Evolutionary conservation across 805 yeast species (phyloP), one percentile per base, ranked within the genome.

Genomic region (Yamadazyma takamatsuzukensis): DNA sequence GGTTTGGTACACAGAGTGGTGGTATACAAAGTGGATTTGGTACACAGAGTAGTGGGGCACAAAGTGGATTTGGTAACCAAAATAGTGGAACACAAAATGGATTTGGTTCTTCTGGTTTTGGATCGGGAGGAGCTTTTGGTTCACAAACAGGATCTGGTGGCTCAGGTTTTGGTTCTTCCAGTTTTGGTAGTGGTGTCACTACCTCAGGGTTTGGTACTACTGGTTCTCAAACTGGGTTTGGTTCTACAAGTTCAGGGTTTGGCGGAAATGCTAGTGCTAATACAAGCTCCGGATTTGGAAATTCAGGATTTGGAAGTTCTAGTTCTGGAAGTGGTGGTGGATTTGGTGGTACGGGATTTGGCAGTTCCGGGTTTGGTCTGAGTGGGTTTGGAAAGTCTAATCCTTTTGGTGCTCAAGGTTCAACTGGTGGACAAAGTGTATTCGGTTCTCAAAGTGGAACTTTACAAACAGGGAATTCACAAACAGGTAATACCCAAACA

Each of bases 61-160:
- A 10, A 24, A 24, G 8, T 9, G 12, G 13, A 12, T 7, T 24
- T 7, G 12, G 12, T 24, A 10, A 12, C 11, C 22, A 21, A 11
- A 11, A 11, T 21, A 9, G 8, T 8, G 22, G 11, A 21, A 21
- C 11, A 9, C 22, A 21, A 11, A 11, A 21, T 23, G 38, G 34
- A 15, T 25, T 25, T 21, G 15, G 29, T 15, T 21, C 26, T 17
- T 32, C 48, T 9, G 40, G 39, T 12, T 42, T 39, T 27, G 39
- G 33, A 8, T 18, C 33, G 21, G 27, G 35, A 13, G 17, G 25
- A 8, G 12, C 8, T 14, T 14, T 14, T 23, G 25, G 8, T n/a
- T 5, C 32, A 9, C 25, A 29, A 10, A 11, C 12, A 6, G 24
- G 16, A 12, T 12, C 10, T 14, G 32, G 24, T 6, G 9, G 5